These are phyloP conservation scores for Juncus effusus DNA, from an alignment of 176 grass and related monocot genomes.

Conservation along the genomic window DNA sequence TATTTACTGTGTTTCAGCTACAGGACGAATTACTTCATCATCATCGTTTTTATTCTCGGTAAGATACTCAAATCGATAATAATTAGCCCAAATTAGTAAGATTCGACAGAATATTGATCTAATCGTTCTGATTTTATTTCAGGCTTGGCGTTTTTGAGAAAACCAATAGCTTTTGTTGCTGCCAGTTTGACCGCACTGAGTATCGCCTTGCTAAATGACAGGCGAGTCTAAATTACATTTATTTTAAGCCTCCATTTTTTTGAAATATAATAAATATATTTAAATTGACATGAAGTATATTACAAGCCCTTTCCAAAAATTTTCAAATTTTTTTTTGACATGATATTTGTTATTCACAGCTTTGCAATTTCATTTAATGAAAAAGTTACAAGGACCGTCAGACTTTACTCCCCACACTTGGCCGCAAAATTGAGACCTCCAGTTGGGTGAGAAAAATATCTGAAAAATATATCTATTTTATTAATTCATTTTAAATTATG, in stretches of 20 bases:
- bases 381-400: conserved; percentile 33
- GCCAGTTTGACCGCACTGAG: conserved; percentile 77
- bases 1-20: conserved; percentile 55
- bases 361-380: conserved; percentile 72
- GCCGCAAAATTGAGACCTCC: conserved; percentile 36
- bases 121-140: conserved; percentile 12
- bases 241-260: background rate
- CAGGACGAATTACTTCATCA: conserved; percentile 80
- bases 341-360: conserved; percentile 43
- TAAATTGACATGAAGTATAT: too few species aligned
- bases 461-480: background rate
- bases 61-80: conserved; percentile 25
- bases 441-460: conserved; percentile 19
- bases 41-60: conserved; percentile 75
- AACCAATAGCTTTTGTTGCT: conserved; percentile 78
- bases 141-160: conserved; percentile 85
- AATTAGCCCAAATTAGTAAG: conserved; percentile 22
- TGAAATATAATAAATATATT: background rate
- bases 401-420: conserved; percentile 36
- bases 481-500: background rate
- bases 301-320: too few species aligned
- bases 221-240: conserved; percentile 29
- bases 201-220: conserved; percentile 91
- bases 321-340: background rate
- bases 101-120: conserved; percentile 8